Base-by-base conservation (phyloP, 2,329 filamentous ascomycete species). In the Penicillium polonicum region DNA sequence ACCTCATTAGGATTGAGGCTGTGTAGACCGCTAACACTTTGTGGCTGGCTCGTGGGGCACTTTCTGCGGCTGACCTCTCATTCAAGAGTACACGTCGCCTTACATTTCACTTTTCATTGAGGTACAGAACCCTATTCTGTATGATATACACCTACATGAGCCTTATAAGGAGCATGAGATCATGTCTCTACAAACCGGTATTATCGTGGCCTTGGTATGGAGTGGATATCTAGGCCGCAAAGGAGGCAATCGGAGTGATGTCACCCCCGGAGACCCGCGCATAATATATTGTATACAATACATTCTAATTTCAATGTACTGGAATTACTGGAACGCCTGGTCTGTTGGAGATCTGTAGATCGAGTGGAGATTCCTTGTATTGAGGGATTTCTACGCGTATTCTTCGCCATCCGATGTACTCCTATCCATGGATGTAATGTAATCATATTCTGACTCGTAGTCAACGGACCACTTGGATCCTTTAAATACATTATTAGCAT, bases 1-100 rank as follows among this genome's bases (percentile, higher is more conserved):
- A 67, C 62, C 42, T 55, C 3, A 21, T 48, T 58, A 53, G 46
- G 52, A 64, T 60, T 62, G 64, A 66, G 65, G 65, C 65, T 66
- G 65, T 67, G 65, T 63, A 63, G 57, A 53, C 55, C 59, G 42
- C 60, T 61, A 66, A 63, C 50, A 55, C 58, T 25, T 49, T 58
- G 60, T 63, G 62, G 64, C 62, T 60, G 54, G 60, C 60, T 46
- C 50, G 50, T 52, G 64, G 60, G 43, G 41, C 64, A 61, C 56
- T 41, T 50, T 2, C 29, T 52, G 54, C 53, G 57, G 52, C 57
- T 58, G 43, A 41, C 55, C 39, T 27, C 21, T 41, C 53, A 33
- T 46, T 35, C 1, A 31, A 15, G n/a, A 46, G 45, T 36, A 48
- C 51, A 54, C 51, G 42, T 54, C 27, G 42, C 42, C 51, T 48